Evolutionary conservation across 2,329 filamentous ascomycete species (phyloP), one percentile per base, ranked within the genome.

Genomic region (Ampelomyces quisqualis): DNA sequence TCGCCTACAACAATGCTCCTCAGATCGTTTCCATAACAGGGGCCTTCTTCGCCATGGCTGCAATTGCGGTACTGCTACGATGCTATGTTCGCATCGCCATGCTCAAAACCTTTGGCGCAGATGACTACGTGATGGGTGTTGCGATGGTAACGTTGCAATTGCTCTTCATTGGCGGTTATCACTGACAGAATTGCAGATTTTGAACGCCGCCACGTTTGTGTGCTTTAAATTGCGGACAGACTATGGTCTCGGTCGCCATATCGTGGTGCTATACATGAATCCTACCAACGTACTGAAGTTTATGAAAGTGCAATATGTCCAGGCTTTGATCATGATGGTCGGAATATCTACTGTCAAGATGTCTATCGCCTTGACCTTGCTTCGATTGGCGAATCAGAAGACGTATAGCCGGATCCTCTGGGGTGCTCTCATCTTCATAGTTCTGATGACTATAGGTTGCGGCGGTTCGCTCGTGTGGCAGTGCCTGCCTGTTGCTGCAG

Each of bases 201-300:
- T 45, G 4, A 38, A 34, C 20, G 35, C 52, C 4, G 51, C 43
- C 10, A 47, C 43, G 1, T 67, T 69, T 26, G 64, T 62, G 6
- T 76, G 70, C 42, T 76, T 78, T 43, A 57, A 73, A 5, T 60
- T 70, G 11, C 70, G 77, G 49, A 62, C 64, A 1, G 50, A 69
- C 4, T 62, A 73, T 45, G 77, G 75, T 1, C 56, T 79, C 3
- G 77, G 77, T 7, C 69, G 63, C 34, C 75, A 77, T 46, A 56
- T 62, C 7, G 44, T 61, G 3, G 69, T 69, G 3, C 61, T 77
- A 20, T 13, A 58, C 5, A 35, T 47, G 18, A 45, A 60, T 2
- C 38, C 41, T 1, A 19, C 51, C 1, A 68, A 71, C 30, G 62
- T 67, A 10, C 51, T 53, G 11, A 51, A 56, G 2, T 71, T 74